phyloP scores from a whole-genome alignment of 306 rosid species.

The Lotus japonicus region DNA sequence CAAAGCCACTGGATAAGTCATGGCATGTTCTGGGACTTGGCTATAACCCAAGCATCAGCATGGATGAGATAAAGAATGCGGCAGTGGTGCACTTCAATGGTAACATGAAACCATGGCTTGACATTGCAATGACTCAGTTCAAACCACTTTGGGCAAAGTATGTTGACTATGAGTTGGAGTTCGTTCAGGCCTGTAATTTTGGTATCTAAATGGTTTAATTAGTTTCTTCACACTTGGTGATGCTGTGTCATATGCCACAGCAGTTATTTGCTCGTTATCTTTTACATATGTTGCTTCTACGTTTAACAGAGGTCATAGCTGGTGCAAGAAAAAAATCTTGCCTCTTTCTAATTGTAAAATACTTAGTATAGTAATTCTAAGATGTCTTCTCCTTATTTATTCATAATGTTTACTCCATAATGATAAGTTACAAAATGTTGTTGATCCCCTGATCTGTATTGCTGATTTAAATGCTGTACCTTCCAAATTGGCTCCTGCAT shows the following conservation, averaged over 20 bases:
- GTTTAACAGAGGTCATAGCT: slow-evolving; percentile 27
- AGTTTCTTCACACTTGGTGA: slow-evolving; percentile 18
- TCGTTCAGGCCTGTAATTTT: slow-evolving; percentile 83
- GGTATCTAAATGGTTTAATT: slow-evolving; percentile 40
- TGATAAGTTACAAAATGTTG: slow-evolving; percentile 9
- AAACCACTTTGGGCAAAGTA: slow-evolving; percentile 79
- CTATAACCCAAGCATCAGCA: slow-evolving; percentile 80
- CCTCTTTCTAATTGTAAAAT: slow-evolving; percentile 49
- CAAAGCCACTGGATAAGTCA: slow-evolving; percentile 78
- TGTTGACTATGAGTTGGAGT: slow-evolving; percentile 68
- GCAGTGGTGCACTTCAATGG: slow-evolving; percentile 91
- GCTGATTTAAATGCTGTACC: neutral
- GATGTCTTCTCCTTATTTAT: slow-evolving; percentile 27
- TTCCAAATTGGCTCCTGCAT: neutral
- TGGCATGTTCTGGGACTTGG: slow-evolving; percentile 94
- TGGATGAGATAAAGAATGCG: slow-evolving; percentile 69
- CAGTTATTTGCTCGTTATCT: slow-evolving; percentile 16
- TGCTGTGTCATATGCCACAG: slow-evolving; percentile 23
- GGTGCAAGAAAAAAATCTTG: slow-evolving; percentile 30
- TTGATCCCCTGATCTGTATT: neutral
- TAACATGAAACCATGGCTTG: slow-evolving; percentile 92
- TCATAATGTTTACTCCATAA: slow-evolving; percentile 23
- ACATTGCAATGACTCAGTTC: slow-evolving; percentile 78
- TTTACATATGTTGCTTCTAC: slow-evolving; percentile 24
- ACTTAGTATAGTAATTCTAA: slow-evolving; percentile 33